Base-by-base conservation (phyloP, 208 protist species). In the Trypanosoma platydactyli region DNA sequence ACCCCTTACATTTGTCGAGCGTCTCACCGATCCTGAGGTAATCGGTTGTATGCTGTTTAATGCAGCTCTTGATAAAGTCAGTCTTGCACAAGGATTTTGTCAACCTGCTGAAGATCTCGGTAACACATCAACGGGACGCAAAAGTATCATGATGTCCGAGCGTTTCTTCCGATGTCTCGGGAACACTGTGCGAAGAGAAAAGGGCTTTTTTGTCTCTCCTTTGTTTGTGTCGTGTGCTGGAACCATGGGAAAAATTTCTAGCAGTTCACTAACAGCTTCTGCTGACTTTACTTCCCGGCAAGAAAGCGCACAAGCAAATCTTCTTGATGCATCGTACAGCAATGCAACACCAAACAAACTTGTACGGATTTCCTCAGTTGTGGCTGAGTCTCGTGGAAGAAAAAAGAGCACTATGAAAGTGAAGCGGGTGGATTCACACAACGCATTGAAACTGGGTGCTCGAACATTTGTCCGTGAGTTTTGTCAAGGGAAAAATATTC, bases 381-480 rank as follows among this genome's bases (percentile, higher is more conserved):
- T 87, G 15, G 67, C 80, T 22, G 73, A 66, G 25, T 75, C 71
- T 55, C 72, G 73, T 27, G 75, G 74, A 52, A 85, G 82, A 58
- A 75, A 59, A 46, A 72, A 76, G 29, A 57, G 54, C 51, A 71
- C 80, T 35, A 51, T 35, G 12, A 38, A 29, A 18, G 67, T 79
- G 52, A 68, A 81, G 65, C 76, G 80, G 25, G 67, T 72, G 18
- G 89, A 95, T 71, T 71, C 66, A 27, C 74, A 77, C 57, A 93
- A 92, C 75, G 81, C 74, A 13, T 78, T 91, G 20, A 78, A 81
- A 30, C 76, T 93, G 29, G 89, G 89, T 49, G 80, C 89, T 40
- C 79, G 89, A 49, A 91, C 84, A 3, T 92, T 95, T 78, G 42
- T 95, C 55, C 82, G 86, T 29, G 89, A 93, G 76, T 70, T 95